Percentiles rank a stretch among this genome's conserved stretches.
These are phyloP conservation scores for Ramaria sp. DNA, from an alignment of 768 basidiomycete species.

Conservation along the genomic window DNA sequence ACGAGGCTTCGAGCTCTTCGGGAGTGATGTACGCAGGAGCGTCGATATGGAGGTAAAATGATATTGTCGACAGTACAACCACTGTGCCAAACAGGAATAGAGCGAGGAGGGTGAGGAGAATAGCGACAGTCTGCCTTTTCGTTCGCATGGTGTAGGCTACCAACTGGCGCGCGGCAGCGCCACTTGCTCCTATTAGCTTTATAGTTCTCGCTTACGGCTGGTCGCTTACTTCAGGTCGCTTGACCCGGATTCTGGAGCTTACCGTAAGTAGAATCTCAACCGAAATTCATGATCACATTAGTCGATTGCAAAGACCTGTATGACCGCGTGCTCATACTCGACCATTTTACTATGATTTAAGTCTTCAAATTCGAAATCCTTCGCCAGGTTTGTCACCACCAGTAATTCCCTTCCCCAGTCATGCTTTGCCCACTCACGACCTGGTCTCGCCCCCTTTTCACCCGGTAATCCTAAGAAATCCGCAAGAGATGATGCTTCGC, in stretches of 20 bases:
- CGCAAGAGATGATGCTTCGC: constrained; percentile 9
- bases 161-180: too few relatives aligned
- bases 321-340: constrained; percentile 3
- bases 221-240: too few relatives aligned
- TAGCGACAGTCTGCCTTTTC: constrained; percentile 30
- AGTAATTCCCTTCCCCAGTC: constrained; percentile 8
- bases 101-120: constrained; percentile 46
- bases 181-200: too few relatives aligned
- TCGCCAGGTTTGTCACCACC: neutral
- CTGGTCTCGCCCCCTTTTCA: constrained; percentile 6
- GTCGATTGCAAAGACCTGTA: neutral
- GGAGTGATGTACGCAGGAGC: constrained; percentile 71
- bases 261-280: neutral
- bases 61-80: constrained; percentile 82
- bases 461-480: constrained; percentile 11
- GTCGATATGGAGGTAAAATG: constrained; percentile 81
- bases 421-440: constrained; percentile 6
- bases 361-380: constrained; percentile 3
- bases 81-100: constrained; percentile 82
- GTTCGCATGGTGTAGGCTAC: neutral
- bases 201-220: too few relatives aligned
- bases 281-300: neutral
- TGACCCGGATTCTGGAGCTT: too few relatives aligned
- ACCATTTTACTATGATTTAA: neutral
- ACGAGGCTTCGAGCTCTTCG: constrained; percentile 51